Base-by-base conservation (phyloP, 768 basidiomycete genomes). In the Kockovaella imperatae region DNA sequence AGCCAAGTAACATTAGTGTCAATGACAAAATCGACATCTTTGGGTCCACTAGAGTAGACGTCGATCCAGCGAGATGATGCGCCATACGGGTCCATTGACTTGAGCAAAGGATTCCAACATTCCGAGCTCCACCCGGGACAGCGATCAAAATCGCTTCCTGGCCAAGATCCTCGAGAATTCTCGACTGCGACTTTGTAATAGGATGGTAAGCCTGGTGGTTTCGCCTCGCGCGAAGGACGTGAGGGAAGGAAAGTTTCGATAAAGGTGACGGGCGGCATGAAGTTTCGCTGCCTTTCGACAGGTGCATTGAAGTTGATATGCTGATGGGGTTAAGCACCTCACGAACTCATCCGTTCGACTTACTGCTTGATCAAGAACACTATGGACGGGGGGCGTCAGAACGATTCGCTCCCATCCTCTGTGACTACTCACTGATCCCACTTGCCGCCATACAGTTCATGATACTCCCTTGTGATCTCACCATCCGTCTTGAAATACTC, bases 361-460 rank as follows among this genome's bases (percentile, higher is more conserved):
- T 39, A 57, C 56, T 15, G 81, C 81, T 61, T 83, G 82, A 59
- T 81, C 80, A 79, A 83, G 82, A 77, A 83, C 82, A 59, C 4
- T 7, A 20, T 6, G 8, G 42, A 46, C n/a, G n/a, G n/a, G n/a
- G n/a, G n/a, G n/a, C n/a, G n/a, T n/a, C n/a, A 13, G 7, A 31
- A 11, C 18, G 11, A 35, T 7, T 26, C 15, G 15, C n/a, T 21
- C 18, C 21, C 3, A 21, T n/a, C 13, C 8, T 3, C 17, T 14
- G 4, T 42, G 17, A 47, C 13, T 13, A 67, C 78, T 56, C 52
- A 79, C 78, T 80, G 80, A 54, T 78, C 74, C 81, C 82, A 83
- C 76, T 83, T 62, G 72, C 81, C 79, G 57, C 79, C 72, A 1
- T 81, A 73, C 31, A 84, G 50, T 3, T 66, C 67, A 57, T 84